These are phyloP conservation scores for Pythium periplocum DNA, from an alignment of 352 stramenopile genomes.

Conservation along the genomic window DNA sequence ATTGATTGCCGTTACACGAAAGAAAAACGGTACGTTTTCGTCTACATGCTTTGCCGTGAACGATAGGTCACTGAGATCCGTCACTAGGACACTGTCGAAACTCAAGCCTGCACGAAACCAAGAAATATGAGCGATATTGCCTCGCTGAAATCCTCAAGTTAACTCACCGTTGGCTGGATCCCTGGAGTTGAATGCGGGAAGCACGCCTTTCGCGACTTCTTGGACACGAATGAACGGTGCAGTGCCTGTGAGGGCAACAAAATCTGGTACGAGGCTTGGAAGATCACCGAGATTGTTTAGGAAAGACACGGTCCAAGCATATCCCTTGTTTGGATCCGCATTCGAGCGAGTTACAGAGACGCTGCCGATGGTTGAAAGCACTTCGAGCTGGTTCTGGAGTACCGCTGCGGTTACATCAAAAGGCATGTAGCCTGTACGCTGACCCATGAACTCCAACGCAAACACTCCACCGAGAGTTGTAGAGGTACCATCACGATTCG, in stretches of 20 bases:
- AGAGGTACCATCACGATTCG: slow-evolving; percentile 45
- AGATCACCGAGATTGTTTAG: slow-evolving; percentile 88
- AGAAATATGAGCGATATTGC: not conserved
- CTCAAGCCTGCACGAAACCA: slow-evolving; percentile 42
- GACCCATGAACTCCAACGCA: slow-evolving; percentile 81
- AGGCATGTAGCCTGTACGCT: slow-evolving; percentile 89
- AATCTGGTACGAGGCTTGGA: slow-evolving; percentile 67
- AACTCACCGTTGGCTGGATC: slow-evolving; percentile 61
- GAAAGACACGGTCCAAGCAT: slow-evolving; percentile 92
- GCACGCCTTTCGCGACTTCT: slow-evolving; percentile 64
- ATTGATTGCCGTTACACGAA: slow-evolving; percentile 92
- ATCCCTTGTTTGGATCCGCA: slow-evolving; percentile 90
- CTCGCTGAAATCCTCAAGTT: not conserved
- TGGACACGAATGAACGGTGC: slow-evolving; percentile 73
- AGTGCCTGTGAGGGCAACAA: slow-evolving; percentile 85
- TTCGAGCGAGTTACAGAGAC: slow-evolving; percentile 84
- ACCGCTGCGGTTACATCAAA: slow-evolving; percentile 86
- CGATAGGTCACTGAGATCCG: slow-evolving; percentile 82
- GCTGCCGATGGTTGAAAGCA: slow-evolving; percentile 83
- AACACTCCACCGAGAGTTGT: slow-evolving; percentile 70
- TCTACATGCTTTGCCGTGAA: slow-evolving; percentile 84
- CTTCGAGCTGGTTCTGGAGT: slow-evolving; percentile 87
- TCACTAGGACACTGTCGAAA: slow-evolving; percentile 84
- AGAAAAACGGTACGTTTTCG: slow-evolving; percentile 94
- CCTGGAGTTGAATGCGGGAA: slow-evolving; percentile 90